Evolutionary conservation across 257 asterid genomes (phyloP), one percentile per base, ranked within the genome.

Genomic region (Agastache rugosa): DNA sequence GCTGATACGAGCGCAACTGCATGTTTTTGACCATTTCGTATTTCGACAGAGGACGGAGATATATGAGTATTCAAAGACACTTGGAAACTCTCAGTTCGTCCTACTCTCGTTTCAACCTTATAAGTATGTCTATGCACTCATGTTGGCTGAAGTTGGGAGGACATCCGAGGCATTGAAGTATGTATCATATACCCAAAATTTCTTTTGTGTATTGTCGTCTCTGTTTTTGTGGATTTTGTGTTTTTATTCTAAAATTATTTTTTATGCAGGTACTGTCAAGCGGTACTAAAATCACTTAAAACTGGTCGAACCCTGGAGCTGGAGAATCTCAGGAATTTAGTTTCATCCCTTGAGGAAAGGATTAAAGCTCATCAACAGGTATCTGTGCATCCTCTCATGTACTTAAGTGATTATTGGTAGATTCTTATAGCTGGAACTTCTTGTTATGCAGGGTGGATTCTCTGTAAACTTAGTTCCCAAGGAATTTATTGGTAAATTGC

Each of bases 81-180:
- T 90, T 58, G 99, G 99, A 31, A 95, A 95, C 86, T 88, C 99
- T 63, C 99, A 95, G 87, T 95, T 88, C 55, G 84, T 85, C 80
- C 96, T 95, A 63, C 93, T 87, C 25, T 87, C 99, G 2, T 95
- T 95, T 86, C 99, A 95, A 83, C 97, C 99, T 45, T 95, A 95
- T 65, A 95, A 95, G 91, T 88, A 92, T 75, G 81, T 90, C 20
- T 94, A 94, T 71, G 99, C 99, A 3, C 86, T 80, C 79, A 94
- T 94, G 99, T 72, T 94, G 85, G 96, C 96, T 67, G 99, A 94
- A 88, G 97, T 94, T 79, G 99, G 99, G 81, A 90, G 89, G 87
- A 84, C 87, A 63, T 81, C 99, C 5, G 99, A 94, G 81, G 92
- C 98, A 60, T 75, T 88, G 34, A 93, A 91, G 98, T 93, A 91